Base-by-base conservation (phyloP, 2,329 filamentous ascomycete species). In the Aspergillus fructus region DNA sequence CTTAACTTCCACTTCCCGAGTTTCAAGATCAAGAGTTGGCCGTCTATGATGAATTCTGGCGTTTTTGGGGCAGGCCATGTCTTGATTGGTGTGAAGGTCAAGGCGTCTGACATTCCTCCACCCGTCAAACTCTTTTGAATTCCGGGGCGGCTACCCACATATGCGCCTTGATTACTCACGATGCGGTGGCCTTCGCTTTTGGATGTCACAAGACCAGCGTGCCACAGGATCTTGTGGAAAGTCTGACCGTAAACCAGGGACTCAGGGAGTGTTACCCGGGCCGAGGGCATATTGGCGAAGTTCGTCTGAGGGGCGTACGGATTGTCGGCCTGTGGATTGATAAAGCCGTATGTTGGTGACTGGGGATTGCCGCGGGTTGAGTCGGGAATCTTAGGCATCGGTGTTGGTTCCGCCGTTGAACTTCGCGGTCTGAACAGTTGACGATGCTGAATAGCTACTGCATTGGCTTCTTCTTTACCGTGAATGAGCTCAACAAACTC, bases 401-500 rank as follows among this genome's bases (percentile, higher is more conserved):
- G 72, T 5, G 70, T 73, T 4, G 72, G 72, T 39, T 69, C 68
- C n/a, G 63, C 67, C 2, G 66, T 71, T 5, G 72, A 74, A 7
- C 61, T 68, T 30, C 67, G 70, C 30, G 71, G 64, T 19, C 68
- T 68, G 66, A 81, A 75, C 5, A 84, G 68, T 58, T 79, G 74
- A 45, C 78, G 77, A 62, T 87, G 85, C 60, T 85, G 78, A 15
- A 68, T 64, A 58, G 86, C 85, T 6, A 90, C 87, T 21, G 83
- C 78, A 13, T 83, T 71, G 0, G 93, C 91, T 60, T 83, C 83
- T 7, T 81, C 67, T 0, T 78, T 71, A 13, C 93, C 91, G 69
- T 97, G 92, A 1, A 92, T 84, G 2, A 99, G 81, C 49, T 88
- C 83, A 0, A 96, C 79, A 21, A 97, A 88, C 70, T 99, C 93